Base-by-base conservation (phyloP, 495 filamentous ascomycete species). In the Penicillium atrosanguineum region DNA sequence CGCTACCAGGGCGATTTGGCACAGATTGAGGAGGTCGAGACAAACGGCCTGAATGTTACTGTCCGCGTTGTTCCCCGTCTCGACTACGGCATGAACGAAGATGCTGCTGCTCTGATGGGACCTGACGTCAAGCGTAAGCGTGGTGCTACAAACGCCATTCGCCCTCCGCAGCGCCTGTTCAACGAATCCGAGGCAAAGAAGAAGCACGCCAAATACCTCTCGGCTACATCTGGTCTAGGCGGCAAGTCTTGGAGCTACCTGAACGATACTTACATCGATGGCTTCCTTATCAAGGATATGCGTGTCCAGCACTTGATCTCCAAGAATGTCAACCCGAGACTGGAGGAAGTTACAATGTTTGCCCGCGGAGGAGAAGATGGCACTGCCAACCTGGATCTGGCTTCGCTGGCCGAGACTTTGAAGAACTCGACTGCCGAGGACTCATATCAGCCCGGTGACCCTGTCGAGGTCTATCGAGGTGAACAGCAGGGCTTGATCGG, bases 261-360 rank as follows among this genome's bases (percentile, higher is more conserved):
- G 47, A 85, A 85, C 40, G 91, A 99, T 9, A 89, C 87, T 19
- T 99, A 97, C 53, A 79, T 93, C 47, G 89, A 95, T 62, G 95
- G 95, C 11, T 97, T 95, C 73, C 83, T 93, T 29, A 84, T 96
- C 65, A 96, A 97, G 71, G 90, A 95, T 46, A 87, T 96, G 76
- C 94, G 91, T 61, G 85, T 97, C 46, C 89, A 90, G 58, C 80
- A 87, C 61, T 73, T 99, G 38, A 79, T 81, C 18, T 87, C 90
- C 21, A 89, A 89, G 63, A 85, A 92, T 61, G 95, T 97, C 40
- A 94, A 95, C 63, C 95, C 95, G 4, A 88, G 87, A 0, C 77
- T 99, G 28, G 94, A 97, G 68, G 95, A 99, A 66, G 94, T 97
- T 14, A 93, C 91, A 11, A 88, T 83, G 69, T 97, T 97, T 69